Base-by-base conservation (phyloP, 2,329 filamentous ascomycete genomes). In the Colletotrichum filicis region DNA sequence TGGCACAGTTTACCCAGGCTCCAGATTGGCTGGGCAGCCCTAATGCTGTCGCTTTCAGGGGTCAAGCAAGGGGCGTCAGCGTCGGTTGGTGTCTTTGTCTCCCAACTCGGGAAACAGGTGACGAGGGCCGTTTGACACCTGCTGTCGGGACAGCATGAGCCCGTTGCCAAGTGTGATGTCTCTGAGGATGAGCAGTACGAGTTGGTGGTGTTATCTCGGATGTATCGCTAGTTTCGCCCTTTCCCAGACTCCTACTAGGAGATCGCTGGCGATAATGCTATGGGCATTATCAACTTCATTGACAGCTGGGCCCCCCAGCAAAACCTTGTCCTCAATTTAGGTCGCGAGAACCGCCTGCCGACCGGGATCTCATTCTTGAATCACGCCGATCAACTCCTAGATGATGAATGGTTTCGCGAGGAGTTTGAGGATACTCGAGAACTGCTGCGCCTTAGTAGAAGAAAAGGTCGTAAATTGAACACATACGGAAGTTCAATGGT, bases 361-460 rank as follows among this genome's bases (percentile, higher is more conserved):
- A 63, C 60, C 26, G 60, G 42, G 60, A 63, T 24, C 52, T 63
- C 22, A 63, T 63, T 7, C 42, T 63, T 14, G 30, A 22, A 53
- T 63, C 24, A 49, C 42, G 42, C 60, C 19, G 60, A 63, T 8
- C 42, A 63, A 35, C 60, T 63, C 37, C 28, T 63, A 26, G 28
- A 53, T n/a, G 42, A 63, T 37, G 42, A 63, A 14, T 63, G 26
- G 42, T 63, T 63, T 52, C 22, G 42, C 9, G 42, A 63, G 37
- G 5, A 32, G 16, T 63, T 37, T 52, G 28, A 63, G 14, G 60
- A 53, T 22, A 52, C 60, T 52, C 60, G 60, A 49, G 60, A 53
- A 24, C 60, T 37, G 7, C 60, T 53, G 24, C 26, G 37, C 19
- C 26, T 37, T 52, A 35, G 5, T 4, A 24, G 4, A 37, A 22